Evolutionary conservation across 345 rosid species (phyloP), one percentile per base, ranked within the genome.

Genomic region (Euclidium syriacum): DNA sequence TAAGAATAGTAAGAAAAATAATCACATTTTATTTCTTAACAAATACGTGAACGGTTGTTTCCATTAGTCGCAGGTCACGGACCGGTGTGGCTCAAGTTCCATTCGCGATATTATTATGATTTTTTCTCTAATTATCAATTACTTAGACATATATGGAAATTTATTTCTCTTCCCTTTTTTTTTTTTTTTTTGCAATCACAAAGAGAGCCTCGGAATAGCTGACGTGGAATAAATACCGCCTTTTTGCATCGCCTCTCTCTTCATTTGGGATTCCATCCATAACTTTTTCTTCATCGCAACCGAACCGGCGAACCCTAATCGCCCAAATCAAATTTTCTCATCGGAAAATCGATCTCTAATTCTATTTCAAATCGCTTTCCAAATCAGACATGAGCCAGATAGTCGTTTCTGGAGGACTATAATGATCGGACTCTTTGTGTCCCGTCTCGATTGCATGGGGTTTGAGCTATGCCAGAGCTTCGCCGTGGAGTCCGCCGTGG

Each of bases 401-500:
- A n/a, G 2, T 46, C 17, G 63, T 62, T 20, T 27, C 0, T 6
- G 41, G 67, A 67, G 64, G 35, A 47, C 64, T 74, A 83, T 69
- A 66, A 85, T 85, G 86, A 77, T 80, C 76, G 65, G 69, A 36
- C 57, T 58, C 32, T 48, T 68, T 33, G 66, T 68, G 67, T 73
- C 66, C 39, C 74, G 77, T 79, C 69, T 73, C 52, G 79, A 65
- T 83, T 88, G 91, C 79, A 84, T 85, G 81, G 90, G 84, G 85
- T 68, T 74, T 80, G 81, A 74, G 86, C 73, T 72, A 94, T 94
- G 97, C 97, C 97, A 59, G 90, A 81, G 81, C 91, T 81, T 80
- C 95, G 90, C 75, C 80, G 83, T 64, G 88, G 88, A 75, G 85
- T 77, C 42, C 90, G 92, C 75, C 77, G 84, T 69, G 85, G 85